Percentiles rank a stretch among this genome's conserved stretches.
Evolutionary conservation across 2,329 filamentous ascomycete genomes (phyloP).

Genomic region (Coleophoma eucalyptorum): DNA sequence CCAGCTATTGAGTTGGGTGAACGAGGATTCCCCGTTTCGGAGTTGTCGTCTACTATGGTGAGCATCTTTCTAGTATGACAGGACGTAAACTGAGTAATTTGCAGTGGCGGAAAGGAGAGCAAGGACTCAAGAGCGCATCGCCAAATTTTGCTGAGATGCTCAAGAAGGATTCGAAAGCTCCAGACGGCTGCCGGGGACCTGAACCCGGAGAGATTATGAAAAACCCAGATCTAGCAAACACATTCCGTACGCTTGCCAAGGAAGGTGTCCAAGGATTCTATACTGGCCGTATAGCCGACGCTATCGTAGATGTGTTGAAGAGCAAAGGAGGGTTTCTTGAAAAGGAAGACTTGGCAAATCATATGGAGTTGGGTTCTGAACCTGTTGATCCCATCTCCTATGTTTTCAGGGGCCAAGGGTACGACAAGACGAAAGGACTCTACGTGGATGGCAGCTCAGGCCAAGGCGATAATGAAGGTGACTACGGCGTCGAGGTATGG

Average conservation of each 20-base stretch:
- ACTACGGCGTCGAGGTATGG: slow-evolving; percentile 75
- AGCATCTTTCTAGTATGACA: neutral
- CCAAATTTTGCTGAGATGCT: slow-evolving; percentile 87
- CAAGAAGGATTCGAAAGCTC: slow-evolving; percentile 66
- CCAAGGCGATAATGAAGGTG: slow-evolving; percentile 31
- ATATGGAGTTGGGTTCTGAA: slow-evolving; percentile 70
- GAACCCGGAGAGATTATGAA: slow-evolving; percentile 82
- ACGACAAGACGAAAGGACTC: slow-evolving; percentile 40
- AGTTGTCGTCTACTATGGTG: slow-evolving; percentile 45
- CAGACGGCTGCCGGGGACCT: slow-evolving; percentile 71
- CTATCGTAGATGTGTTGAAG: slow-evolving; percentile 72
- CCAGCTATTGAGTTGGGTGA: slow-evolving; percentile 86
- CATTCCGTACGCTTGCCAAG: slow-evolving; percentile 73
- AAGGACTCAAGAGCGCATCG: slow-evolving; percentile 64
- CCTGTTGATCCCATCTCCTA: slow-evolving; percentile 82
- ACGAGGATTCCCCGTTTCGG: slow-evolving; percentile 84
- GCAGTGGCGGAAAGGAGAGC: slow-evolving; percentile 70
- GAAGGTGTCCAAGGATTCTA: slow-evolving; percentile 93
- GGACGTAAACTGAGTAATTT: slow-evolving; percentile 3
- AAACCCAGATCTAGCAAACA: slow-evolving; percentile 76
- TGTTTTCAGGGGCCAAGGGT: slow-evolving; percentile 66
- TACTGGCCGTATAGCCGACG: slow-evolving; percentile 75
- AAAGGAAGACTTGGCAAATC: slow-evolving; percentile 75
- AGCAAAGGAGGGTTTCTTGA: slow-evolving; percentile 75
- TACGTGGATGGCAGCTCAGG: slow-evolving; percentile 36